Base-by-base conservation (phyloP, 345 rosid genomes). In the Melaleuca quinquenervia region DNA sequence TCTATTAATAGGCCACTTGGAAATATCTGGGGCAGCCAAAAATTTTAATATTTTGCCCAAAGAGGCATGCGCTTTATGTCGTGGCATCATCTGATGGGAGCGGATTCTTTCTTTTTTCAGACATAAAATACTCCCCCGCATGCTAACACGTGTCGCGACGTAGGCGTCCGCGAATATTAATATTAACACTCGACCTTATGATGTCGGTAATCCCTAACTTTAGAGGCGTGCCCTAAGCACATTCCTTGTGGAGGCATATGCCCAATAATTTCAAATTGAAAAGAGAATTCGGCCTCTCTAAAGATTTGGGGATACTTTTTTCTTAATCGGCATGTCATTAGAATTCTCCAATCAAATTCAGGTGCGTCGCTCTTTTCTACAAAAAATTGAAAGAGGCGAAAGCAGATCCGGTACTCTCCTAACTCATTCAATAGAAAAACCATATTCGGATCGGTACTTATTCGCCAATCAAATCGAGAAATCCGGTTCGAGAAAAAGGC, bases 371-470 rank as follows among this genome's bases (percentile, higher is more conserved):
- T 13, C 32, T n/a, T 58, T 58, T 58, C 36, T 15, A 6, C 5
- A 1, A 2, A 58, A 12, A 6, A 2, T 58, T 3, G 41, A n/a
- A n/a, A 58, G 5, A 11, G 75, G 32, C 7, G 75, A 29, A 29
- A 62, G 21, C 44, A 15, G 15, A 1, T 8, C 9, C 7, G 6
- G 7, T 15, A 18, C 44, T 62, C 22, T 3, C 0, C 2, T 0
- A 0, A 7, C 1, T 29, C 1, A 5, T 27, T 18, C 18, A 7
- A 62, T 4, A 15, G 5, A 29, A 29, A 29, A 11, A 12, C 0
- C 11, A 21, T 6, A n/a, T 3, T 1, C 1, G 18, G 18, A 16
- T 15, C 6, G 11, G 10, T 29, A 11, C 75, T 15, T 3, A 15
- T 62, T 8, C 8, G 6, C 8, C 18, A n/a, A n/a, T n/a, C 27